These are phyloP conservation scores for Alternaria brassicae DNA, from an alignment of 2,329 filamentous ascomycete genomes.

Conservation along the genomic window DNA sequence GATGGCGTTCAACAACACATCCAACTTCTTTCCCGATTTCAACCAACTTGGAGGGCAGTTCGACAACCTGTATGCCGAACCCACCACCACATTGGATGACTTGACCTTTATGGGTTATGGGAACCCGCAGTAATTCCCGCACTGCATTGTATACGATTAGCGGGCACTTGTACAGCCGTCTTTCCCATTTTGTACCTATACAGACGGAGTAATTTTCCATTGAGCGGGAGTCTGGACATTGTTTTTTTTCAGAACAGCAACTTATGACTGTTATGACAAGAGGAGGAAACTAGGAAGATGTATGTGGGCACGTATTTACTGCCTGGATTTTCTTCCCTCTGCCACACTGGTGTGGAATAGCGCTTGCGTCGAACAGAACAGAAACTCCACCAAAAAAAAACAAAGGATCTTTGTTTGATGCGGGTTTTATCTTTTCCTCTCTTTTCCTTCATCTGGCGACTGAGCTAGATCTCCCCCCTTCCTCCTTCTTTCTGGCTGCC, in stretches of 20 bases:
- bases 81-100: conserved; percentile 43
- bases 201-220: conserved; percentile 9
- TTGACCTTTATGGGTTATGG: conserved; percentile 32
- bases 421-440: conserved; percentile 16
- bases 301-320: conserved; percentile 19
- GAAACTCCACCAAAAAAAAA: conserved; percentile 47
- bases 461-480: conserved; percentile 47
- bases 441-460: conserved; percentile 17
- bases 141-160: conserved; percentile 26
- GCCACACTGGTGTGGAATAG: conserved; percentile 24
- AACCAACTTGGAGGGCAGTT: conserved; percentile 51
- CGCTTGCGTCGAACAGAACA: conserved; percentile 34
- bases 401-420: conserved; percentile 38
- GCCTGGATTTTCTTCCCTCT: conserved; percentile 17
- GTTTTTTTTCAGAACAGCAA: conserved; percentile 23
- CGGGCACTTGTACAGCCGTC: conserved; percentile 30
- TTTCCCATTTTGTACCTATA: conserved; percentile 22
- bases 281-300: conserved; percentile 19
- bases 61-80: conserved; percentile 39
- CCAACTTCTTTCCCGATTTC: conserved; percentile 51
- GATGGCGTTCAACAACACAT: conserved; percentile 34
- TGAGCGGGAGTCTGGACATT: conserved; percentile 25
- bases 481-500: conserved; percentile 28
- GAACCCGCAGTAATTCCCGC: conserved; percentile 30
- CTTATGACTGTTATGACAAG: conserved; percentile 23